These are phyloP conservation scores for Camellia sinensis DNA, from an alignment of 148 eudicot genomes.

Conservation along the genomic window DNA sequence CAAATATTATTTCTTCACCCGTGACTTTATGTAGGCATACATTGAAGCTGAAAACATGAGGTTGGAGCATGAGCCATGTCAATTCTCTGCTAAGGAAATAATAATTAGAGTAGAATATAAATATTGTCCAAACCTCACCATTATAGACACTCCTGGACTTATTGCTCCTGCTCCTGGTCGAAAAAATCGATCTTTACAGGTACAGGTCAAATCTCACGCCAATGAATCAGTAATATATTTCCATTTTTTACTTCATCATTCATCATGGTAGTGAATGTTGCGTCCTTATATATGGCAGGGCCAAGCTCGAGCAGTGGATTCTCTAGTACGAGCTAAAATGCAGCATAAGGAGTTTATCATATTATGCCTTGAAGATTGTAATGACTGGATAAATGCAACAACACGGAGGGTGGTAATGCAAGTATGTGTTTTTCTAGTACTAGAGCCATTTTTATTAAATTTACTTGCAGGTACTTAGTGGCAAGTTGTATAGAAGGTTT, in stretches of 20 bases:
- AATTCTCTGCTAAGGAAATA: slow-evolving; percentile 90
- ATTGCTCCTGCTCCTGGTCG: slow-evolving; percentile 96
- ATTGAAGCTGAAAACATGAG: slow-evolving; percentile 99
- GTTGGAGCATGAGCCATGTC: slow-evolving; percentile 79
- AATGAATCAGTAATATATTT: background rate
- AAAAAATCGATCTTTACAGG: slow-evolving; percentile 80
- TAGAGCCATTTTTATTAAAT: background rate
- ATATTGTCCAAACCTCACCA: slow-evolving; percentile 92
- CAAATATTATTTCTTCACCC: background rate
- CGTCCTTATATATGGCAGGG: slow-evolving; percentile 39
- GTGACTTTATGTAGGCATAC: slow-evolving; percentile 51
- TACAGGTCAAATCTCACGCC: slow-evolving; percentile 55
- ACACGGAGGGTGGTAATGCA: slow-evolving; percentile 98
- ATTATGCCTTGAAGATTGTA: slow-evolving; percentile 94
- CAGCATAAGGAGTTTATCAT: slow-evolving; percentile 93
- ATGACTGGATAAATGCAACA: slow-evolving; percentile 97
- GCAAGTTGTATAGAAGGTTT: background rate
- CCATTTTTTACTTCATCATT: slow-evolving; percentile 9
- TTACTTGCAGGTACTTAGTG: background rate
- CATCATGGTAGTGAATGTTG: slow-evolving; percentile 7
- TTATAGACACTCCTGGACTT: slow-evolving; percentile 97
- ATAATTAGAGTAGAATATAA: slow-evolving; percentile 83
- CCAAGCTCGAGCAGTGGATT: slow-evolving; percentile 94
- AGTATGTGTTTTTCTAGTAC: slow-evolving; percentile 39
- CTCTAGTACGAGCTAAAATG: slow-evolving; percentile 95